These are phyloP conservation scores for Taphrina flavorubra DNA, from an alignment of 1,139 yeast species.

Conservation along the genomic window DNA sequence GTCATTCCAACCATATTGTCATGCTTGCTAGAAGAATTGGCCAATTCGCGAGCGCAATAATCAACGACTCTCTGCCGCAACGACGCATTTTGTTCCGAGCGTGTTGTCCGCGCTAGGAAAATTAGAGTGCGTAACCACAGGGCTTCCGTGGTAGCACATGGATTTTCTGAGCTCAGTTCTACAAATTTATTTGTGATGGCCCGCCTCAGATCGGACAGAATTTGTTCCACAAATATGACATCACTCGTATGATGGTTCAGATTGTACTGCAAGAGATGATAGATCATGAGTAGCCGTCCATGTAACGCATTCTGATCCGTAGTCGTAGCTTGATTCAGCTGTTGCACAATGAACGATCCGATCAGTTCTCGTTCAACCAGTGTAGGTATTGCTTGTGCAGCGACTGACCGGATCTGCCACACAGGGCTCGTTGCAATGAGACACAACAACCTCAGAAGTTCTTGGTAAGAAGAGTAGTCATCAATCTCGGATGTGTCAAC, in stretches of 20 bases:
- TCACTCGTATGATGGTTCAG: constrained; percentile 14
- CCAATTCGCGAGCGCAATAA: constrained; percentile 20
- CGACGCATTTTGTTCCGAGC: constrained; percentile 4
- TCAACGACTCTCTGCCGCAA: constrained; percentile 31
- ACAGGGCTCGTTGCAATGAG: constrained; percentile 59
- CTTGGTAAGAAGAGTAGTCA: constrained; percentile 12
- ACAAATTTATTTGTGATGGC: constrained; percentile 27
- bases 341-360: constrained; percentile 32
- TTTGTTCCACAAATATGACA: constrained; percentile 25
- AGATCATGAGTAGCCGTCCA: constrained; percentile 40
- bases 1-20: not conserved
- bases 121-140: constrained; percentile 23
- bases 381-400: constrained; percentile 71
- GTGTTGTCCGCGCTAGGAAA: constrained; percentile 12
- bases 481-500: constrained; percentile 60
- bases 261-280: constrained; percentile 35
- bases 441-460: constrained; percentile 52
- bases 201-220: constrained; percentile 23
- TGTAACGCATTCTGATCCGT: constrained; percentile 42
- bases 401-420: constrained; percentile 84
- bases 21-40: not conserved
- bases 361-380: constrained; percentile 50
- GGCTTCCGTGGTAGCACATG: constrained; percentile 26
- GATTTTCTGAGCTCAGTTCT: constrained; percentile 30
- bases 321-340: constrained; percentile 19